Evolutionary conservation across 768 basidiomycete genomes (phyloP).

Genomic region (Rubroboletus satanas): DNA sequence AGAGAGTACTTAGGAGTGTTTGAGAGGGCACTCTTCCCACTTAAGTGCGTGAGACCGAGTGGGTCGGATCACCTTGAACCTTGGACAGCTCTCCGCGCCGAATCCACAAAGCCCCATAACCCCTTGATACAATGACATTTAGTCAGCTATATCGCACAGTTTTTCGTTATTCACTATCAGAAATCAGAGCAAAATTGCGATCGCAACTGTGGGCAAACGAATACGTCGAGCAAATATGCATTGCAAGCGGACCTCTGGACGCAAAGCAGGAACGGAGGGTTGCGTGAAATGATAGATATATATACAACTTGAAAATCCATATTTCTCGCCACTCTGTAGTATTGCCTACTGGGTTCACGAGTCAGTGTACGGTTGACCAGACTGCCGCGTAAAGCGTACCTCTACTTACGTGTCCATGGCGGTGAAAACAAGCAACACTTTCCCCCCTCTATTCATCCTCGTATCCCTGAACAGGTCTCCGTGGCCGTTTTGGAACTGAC

Average conservation of each 20-base stretch:
- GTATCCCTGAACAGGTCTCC: slow-evolving; percentile 68
- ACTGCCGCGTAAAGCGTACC: neutral
- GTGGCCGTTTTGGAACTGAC: slow-evolving; percentile 67
- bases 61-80: neutral
- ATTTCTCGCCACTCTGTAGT: slow-evolving; percentile 3
- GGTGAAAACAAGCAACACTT: neutral
- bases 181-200: neutral
- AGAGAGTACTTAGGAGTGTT: neutral
- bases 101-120: neutral
- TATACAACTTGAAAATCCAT: neutral
- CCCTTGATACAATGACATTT: too few relatives aligned
- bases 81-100: too few relatives aligned
- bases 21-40: neutral
- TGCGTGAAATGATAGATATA: slow-evolving; percentile 4
- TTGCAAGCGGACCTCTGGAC: neutral
- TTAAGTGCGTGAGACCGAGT: neutral
- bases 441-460: slow-evolving; percentile 49
- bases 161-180: neutral
- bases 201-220: neutral
- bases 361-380: neutral
- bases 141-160: neutral
- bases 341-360: neutral
- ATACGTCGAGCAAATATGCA: neutral
- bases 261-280: neutral
- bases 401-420: neutral